phyloP scores from a whole-genome alignment of 352 stramenopile genomes.

The Aphanomyces cochlioides region DNA sequence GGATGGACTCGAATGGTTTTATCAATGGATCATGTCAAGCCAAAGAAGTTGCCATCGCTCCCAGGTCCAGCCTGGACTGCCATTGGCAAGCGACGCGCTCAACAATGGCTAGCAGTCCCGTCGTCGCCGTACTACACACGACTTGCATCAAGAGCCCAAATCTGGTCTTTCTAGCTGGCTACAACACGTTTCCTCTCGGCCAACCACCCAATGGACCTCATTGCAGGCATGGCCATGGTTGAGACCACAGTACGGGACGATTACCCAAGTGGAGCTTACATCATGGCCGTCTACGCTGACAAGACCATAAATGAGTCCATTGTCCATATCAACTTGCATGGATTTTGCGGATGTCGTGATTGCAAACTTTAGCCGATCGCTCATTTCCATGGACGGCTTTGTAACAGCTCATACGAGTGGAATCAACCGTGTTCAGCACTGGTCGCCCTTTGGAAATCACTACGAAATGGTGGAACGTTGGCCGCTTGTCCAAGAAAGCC shows the following conservation, averaged over 20 bases:
- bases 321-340: constrained; percentile 7
- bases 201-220: not conserved
- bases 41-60: constrained; percentile 11
- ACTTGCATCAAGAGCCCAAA: not conserved
- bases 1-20: not conserved
- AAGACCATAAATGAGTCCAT: not conserved
- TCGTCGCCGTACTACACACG: not conserved
- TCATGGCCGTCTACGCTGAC: constrained; percentile 11
- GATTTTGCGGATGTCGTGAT: constrained; percentile 8
- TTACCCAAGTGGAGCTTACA: constrained; percentile 20
- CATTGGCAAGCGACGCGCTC: not conserved
- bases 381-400: constrained; percentile 1
- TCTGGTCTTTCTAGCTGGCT: constrained; percentile 9
- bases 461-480: not conserved
- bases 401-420: not conserved
- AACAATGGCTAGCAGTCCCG: not conserved
- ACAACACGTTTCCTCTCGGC: constrained; percentile 4
- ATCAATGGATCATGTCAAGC: not conserved
- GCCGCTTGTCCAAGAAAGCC: not conserved
- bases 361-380: not conserved
- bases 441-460: not conserved
- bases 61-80: not conserved
- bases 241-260: not conserved
- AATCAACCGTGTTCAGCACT: constrained; percentile 16
- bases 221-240: constrained; percentile 15